phyloP scores from a whole-genome alignment of 768 basidiomycete genomes.

The Punctularia strigosozonata region DNA sequence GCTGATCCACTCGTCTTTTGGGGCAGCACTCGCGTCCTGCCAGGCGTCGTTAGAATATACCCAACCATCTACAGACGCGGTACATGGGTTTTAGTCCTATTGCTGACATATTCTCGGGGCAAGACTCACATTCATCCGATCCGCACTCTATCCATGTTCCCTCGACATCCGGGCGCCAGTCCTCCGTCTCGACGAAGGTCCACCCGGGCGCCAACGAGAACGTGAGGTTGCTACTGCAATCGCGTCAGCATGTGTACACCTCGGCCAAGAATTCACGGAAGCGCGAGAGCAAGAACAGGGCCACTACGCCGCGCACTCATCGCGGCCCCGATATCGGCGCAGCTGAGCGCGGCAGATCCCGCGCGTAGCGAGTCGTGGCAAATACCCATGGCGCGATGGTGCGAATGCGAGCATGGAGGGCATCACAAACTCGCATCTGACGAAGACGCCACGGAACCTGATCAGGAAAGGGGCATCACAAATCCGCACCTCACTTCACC shows the following conservation, averaged over 20 bases:
- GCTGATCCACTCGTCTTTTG: slow-evolving; percentile 30
- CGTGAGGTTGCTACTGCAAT: slow-evolving; percentile 62
- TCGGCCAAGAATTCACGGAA: background rate
- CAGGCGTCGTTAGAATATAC: slow-evolving; percentile 72
- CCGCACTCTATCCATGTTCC: slow-evolving; percentile 40
- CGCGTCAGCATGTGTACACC: slow-evolving; percentile 3
- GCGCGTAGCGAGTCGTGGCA: too few species aligned
- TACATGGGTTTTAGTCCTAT: too few species aligned
- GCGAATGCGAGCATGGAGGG: too few species aligned
- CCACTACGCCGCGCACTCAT: too few species aligned
- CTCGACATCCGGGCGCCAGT: slow-evolving; percentile 59
- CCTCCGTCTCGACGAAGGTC: slow-evolving; percentile 65
- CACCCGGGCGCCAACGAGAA: slow-evolving; percentile 68
- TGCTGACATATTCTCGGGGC: too few species aligned
- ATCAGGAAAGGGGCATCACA: slow-evolving; percentile 14
- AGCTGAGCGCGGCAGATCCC: too few species aligned
- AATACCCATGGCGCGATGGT: too few species aligned
- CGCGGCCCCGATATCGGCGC: too few species aligned
- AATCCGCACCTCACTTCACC: slow-evolving; percentile 65
- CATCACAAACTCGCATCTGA: too few species aligned
- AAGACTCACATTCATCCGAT: slow-evolving; percentile 22
- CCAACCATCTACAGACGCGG: slow-evolving; percentile 49
- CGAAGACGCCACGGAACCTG: background rate
- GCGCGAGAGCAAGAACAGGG: background rate
- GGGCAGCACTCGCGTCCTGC: slow-evolving; percentile 34